Conservation (phyloP, 176 grass and related monocot genomes). For the Aegilops tauschii region DNA sequence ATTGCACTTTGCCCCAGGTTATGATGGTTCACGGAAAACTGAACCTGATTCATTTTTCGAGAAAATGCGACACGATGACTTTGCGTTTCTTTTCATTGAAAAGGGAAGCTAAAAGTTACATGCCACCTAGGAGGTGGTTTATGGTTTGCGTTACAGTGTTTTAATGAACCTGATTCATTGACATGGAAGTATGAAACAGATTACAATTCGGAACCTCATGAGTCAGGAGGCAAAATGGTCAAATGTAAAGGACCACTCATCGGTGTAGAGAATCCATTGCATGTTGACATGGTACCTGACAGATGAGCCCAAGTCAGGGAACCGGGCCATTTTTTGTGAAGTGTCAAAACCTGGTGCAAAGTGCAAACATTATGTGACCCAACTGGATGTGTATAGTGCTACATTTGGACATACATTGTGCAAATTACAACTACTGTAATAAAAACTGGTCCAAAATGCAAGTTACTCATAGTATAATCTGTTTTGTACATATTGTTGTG, state of each 20-base stretch:
- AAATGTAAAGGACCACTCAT: neutral
- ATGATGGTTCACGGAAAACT: neutral
- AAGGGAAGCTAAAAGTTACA: no score
- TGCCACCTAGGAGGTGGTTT: no score
- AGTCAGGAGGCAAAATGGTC: neutral
- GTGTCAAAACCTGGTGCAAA: neutral
- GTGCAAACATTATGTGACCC: neutral
- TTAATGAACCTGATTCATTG: neutral
- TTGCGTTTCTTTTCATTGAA: no score
- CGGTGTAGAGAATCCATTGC: neutral
- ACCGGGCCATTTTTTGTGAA: neutral
- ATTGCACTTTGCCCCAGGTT: neutral
- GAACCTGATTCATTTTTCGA: neutral
- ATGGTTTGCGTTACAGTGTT: no score
- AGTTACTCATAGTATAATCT: neutral
- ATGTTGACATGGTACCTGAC: neutral
- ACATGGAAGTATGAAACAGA: neutral
- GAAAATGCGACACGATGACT: no score
- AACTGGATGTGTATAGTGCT: neutral
- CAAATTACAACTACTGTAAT: neutral
- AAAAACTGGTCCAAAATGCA: conserved; percentile 2
- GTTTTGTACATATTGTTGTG: neutral
- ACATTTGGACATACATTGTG: neutral
- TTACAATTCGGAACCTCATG: neutral
- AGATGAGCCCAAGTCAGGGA: neutral